Evolutionary conservation across 2,329 filamentous ascomycete species (phyloP), one percentile per base, ranked within the genome.

Genomic region (Aspergillus sp.): DNA sequence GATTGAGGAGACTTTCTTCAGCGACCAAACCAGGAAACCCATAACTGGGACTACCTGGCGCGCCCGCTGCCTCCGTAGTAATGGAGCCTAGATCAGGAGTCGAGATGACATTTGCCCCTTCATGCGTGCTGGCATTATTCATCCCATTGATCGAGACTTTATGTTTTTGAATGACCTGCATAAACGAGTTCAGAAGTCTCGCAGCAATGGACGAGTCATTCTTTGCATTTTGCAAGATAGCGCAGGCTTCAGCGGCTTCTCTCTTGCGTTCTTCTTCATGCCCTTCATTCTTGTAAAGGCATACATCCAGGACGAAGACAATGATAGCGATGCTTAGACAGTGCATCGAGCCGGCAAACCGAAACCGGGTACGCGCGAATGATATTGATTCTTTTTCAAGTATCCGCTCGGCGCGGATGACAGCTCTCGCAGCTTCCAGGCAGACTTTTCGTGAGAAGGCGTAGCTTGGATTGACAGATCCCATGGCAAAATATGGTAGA

Each of bases 401-500:
- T 25, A 49, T 19, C 8, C 25, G 19, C 23, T 49, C 47, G n/a
- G 47, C 23, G 23, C 47, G 7, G 6, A 49, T 49, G 17, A 49
- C 25, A 8, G 30, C 30, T 31, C 30, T 30, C 23, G 25, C 48
- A 7, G 48, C 25, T 17, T 51, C 48, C 30, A 51, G 15, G 25
- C 25, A 51, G 30, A 51, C n/a, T n/a, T n/a, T n/a, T 11, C 52
- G 23, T 45, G 52, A 54, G 25, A 45, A 45, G 17, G 15, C 19
- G 38, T 45, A 54, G 15, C 25, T 19, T 38, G 46, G 46, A 30
- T 57, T 57, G 28, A 41, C 54, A 41, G 45, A 50, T 7, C 34
- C 48, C 7, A 66, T 72, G 4, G 70, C 68, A 2, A 79, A 65
- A 48, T 75, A 79, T 4, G 77, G 75, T 5, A 79, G 66, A 60